Conservation (phyloP, 768 basidiomycete species). For the Termitomyces sp. region DNA sequence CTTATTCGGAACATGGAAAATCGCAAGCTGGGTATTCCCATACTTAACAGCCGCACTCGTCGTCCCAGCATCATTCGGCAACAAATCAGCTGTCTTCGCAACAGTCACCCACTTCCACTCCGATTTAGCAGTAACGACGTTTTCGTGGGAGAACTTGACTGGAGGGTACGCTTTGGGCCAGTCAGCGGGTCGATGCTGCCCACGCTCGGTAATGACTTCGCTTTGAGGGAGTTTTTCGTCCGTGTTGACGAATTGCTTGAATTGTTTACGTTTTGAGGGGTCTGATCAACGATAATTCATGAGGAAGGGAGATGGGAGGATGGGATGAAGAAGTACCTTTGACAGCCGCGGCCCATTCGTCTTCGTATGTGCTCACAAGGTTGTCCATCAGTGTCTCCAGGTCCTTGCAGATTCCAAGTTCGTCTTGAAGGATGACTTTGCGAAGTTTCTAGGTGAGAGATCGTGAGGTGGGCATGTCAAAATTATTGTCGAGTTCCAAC, state of each 20-base stretch:
- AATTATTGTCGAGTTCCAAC: constrained; percentile 35
- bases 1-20: constrained; percentile 58
- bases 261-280: constrained; percentile 42
- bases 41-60: constrained; percentile 56
- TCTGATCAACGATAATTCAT: constrained; percentile 21
- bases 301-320: not conserved
- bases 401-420: constrained; percentile 67
- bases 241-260: constrained; percentile 67
- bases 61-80: constrained; percentile 38
- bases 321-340: constrained; percentile 19
- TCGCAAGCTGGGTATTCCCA: constrained; percentile 62
- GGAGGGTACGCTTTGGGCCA: constrained; percentile 59
- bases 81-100: constrained; percentile 45
- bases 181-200: constrained; percentile 60
- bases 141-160: constrained; percentile 31
- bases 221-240: constrained; percentile 37
- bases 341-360: constrained; percentile 70
- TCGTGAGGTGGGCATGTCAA: not conserved
- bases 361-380: constrained; percentile 61
- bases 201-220: constrained; percentile 57
- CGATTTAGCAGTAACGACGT: constrained; percentile 27
- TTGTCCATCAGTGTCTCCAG: constrained; percentile 63
- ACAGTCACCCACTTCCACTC: constrained; percentile 57
- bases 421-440: constrained; percentile 63
- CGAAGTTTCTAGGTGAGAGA: constrained; percentile 43